phyloP scores from a whole-genome alignment of 192 early-diverging fungal species.

The Piromyces finnis region DNA sequence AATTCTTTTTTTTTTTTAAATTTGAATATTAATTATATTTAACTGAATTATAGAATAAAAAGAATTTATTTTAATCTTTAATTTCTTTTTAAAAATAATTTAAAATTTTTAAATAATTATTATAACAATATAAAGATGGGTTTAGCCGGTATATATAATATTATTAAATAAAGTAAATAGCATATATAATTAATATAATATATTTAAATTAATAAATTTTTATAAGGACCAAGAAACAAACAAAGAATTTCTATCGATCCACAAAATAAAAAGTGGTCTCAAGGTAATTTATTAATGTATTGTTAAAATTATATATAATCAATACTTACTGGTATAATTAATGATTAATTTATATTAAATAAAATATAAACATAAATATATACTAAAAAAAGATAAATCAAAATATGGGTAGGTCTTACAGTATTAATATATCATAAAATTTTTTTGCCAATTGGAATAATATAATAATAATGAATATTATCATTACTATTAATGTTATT shows the following conservation, averaged over 20 bases:
- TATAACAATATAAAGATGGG: not conserved
- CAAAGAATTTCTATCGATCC: constrained; percentile 76
- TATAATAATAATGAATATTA: too few relatives aligned
- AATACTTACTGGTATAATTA: too few relatives aligned
- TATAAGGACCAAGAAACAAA: constrained; percentile 32
- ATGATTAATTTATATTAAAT: too few relatives aligned
- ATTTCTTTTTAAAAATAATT: not conserved
- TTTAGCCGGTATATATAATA: not conserved
- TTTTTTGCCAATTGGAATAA: too few relatives aligned
- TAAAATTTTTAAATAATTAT: not conserved
- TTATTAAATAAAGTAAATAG: not conserved
- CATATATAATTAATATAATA: too few relatives aligned
- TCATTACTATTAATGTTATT: too few relatives aligned
- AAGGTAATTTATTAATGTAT: constrained; percentile 22
- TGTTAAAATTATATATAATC: too few relatives aligned
- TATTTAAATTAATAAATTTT: too few relatives aligned
- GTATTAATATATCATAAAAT: too few relatives aligned
- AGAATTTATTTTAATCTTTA: not conserved
- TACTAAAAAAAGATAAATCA: not conserved
- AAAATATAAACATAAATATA: too few relatives aligned
- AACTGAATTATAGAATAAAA: not conserved
- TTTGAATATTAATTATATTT: not conserved
- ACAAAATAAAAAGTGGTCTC: constrained; percentile 78
- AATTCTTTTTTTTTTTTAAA: not conserved
- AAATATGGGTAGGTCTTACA: not conserved